Conservation (phyloP, 139 green algal genomes). For the Chlorella sp. region DNA sequence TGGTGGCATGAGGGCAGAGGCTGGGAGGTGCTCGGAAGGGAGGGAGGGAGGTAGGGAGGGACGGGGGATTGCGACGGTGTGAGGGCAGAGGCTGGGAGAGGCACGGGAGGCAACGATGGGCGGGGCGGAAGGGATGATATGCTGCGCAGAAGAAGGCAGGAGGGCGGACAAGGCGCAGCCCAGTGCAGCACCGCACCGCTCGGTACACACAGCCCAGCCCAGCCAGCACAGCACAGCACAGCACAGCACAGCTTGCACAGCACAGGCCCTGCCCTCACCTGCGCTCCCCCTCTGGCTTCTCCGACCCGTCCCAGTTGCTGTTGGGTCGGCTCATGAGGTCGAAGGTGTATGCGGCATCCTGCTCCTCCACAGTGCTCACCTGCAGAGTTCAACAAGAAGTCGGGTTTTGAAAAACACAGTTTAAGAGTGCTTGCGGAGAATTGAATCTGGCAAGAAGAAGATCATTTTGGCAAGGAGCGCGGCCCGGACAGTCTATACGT, state of each 20-base stretch:
- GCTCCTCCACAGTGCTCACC: conserved; percentile 28
- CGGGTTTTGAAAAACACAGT: not conserved
- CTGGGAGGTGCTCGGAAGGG: not conserved
- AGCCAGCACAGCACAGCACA: too few relatives aligned
- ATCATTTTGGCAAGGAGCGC: too few relatives aligned
- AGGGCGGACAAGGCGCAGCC: too few relatives aligned
- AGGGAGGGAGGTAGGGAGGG: too few relatives aligned
- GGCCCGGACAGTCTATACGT: too few relatives aligned
- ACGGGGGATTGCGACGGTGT: not conserved
- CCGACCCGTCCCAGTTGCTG: conserved; percentile 29
- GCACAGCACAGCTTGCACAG: not conserved
- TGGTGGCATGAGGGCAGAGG: not conserved
- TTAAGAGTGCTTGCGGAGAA: too few relatives aligned
- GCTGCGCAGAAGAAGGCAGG: not conserved
- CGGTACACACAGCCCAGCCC: too few relatives aligned
- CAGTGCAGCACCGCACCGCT: not conserved
- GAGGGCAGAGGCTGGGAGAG: not conserved
- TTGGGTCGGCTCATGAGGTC: conserved; percentile 35
- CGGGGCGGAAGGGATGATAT: not conserved
- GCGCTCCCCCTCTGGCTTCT: not conserved
- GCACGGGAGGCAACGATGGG: not conserved
- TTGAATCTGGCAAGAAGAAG: too few relatives aligned
- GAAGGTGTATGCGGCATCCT: conserved; percentile 45
- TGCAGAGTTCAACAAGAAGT: not conserved
- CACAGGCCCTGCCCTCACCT: not conserved